Evolutionary conservation across 768 basidiomycete species (phyloP).

Genomic region (Hericium alpestre): DNA sequence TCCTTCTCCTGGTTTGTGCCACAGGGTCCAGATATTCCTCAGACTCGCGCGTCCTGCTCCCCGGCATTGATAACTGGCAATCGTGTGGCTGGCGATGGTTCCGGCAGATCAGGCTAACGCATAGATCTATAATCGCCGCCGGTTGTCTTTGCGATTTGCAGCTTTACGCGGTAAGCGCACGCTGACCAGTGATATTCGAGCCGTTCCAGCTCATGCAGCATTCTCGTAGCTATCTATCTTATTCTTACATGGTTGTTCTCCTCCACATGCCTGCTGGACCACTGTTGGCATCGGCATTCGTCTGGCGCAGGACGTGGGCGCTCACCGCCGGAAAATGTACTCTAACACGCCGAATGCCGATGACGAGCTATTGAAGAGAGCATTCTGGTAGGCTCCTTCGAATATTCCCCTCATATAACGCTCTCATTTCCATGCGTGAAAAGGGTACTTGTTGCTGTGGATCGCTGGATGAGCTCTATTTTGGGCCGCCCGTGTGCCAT

Average conservation of each 20-base stretch:
- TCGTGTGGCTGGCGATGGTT: conserved; percentile 38
- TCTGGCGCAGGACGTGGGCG: conserved; percentile 66
- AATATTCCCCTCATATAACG: neutral
- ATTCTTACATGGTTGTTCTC: conserved; percentile 32
- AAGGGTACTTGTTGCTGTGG: conserved; percentile 40
- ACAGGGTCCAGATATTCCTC: conserved; percentile 5
- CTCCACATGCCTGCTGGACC: conserved; percentile 46
- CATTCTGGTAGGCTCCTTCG: conserved; percentile 38
- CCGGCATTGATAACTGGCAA: conserved; percentile 14
- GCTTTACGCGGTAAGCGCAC: conserved; percentile 37
- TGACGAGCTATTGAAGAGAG: conserved; percentile 69
- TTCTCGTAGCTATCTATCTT: conserved; percentile 23
- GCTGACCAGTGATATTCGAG: conserved; percentile 18
- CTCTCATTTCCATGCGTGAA: neutral
- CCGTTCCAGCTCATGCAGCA: conserved; percentile 10
- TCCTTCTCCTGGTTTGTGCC: conserved; percentile 11
- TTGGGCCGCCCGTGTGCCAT: conserved; percentile 62
- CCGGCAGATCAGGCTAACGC: conserved; percentile 49
- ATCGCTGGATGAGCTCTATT: conserved; percentile 34
- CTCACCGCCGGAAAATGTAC: conserved; percentile 42
- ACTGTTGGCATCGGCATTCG: conserved; percentile 53
- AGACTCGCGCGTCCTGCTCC: conserved; percentile 6
- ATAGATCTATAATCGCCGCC: conserved; percentile 42
- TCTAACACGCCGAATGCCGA: conserved; percentile 36
- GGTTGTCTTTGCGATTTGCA: conserved; percentile 67